These are phyloP conservation scores for Pseudozyma flocculosa DNA, from an alignment of 1,284 basidiomycete genomes.

Conservation along the genomic window DNA sequence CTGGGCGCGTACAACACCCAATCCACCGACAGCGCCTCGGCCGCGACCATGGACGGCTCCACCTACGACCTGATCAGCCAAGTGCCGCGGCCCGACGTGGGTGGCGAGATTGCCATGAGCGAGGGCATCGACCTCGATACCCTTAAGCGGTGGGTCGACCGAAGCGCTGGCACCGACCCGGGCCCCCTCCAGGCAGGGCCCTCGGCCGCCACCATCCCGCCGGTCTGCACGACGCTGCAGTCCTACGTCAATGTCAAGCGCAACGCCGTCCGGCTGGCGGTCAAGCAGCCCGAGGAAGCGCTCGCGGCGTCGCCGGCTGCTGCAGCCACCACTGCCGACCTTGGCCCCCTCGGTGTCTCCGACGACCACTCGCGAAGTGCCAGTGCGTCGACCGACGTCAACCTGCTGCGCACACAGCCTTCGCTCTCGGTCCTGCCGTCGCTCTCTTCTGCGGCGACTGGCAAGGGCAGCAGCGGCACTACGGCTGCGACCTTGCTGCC, in stretches of 20 bases:
- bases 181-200: not conserved
- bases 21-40: slow-evolving; percentile 3
- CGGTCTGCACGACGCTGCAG: slow-evolving; percentile 49
- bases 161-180: slow-evolving; percentile 17
- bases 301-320: too few relatives aligned
- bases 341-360: not conserved
- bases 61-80: slow-evolving; percentile 33
- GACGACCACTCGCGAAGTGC: not conserved
- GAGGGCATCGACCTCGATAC: slow-evolving; percentile 45
- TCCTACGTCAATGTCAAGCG: slow-evolving; percentile 54
- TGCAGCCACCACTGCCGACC: too few relatives aligned
- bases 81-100: slow-evolving; percentile 14
- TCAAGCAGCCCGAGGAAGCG: not conserved
- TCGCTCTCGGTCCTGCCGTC: slow-evolving; percentile 26
- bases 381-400: slow-evolving; percentile 7
- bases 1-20: slow-evolving; percentile 27
- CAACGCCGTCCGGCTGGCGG: slow-evolving; percentile 41
- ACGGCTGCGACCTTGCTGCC: slow-evolving; percentile 10
- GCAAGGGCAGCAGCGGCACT: slow-evolving; percentile 1
- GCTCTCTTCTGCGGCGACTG: slow-evolving; percentile 9
- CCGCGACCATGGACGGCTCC: slow-evolving; percentile 28
- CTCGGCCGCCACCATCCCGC: slow-evolving; percentile 10
- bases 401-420: slow-evolving; percentile 15
- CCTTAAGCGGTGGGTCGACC: slow-evolving; percentile 42
- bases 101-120: slow-evolving; percentile 35